Base-by-base conservation (phyloP, 495 filamentous ascomycete species). In the Acidomyces sp. region DNA sequence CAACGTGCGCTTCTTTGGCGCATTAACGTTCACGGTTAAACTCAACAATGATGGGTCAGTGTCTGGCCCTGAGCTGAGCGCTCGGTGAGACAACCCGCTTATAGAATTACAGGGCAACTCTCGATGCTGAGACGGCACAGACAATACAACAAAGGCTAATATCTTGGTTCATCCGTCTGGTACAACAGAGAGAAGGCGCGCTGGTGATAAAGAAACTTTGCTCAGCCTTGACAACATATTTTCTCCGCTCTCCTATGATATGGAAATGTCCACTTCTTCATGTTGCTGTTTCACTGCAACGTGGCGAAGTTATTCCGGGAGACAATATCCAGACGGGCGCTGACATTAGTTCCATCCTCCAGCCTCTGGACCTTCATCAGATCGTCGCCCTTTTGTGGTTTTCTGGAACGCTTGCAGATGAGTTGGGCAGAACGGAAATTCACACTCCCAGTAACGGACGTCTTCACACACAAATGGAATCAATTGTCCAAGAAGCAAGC, bases 1-100 rank as follows among this genome's bases (percentile, higher is more conserved):
- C 21, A 74, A 85, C 36, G 74, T 86, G 52, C 75, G 80, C 28
- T 97, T 95, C 64, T 94, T 86, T 57, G 90, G 82, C n/a, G 90
- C 88, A 22, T 67, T 93, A 45, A 95, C 87, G 0, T 84, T 93
- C 52, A 90, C 79, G 12, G 78, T 95, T 34, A 95, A 95, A 62
- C 67, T 95, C 35, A 94, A 95, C 70, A 73, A 24, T 82, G 73
- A 82, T 82, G 48, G 48, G 48, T 51, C 37, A 46, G 48, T 51
- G 34, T 17, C 7, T 19, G 42, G 36, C 37, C 43, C 37, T 46
- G 43, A 46, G 37, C 20, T 41, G 43, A 49, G 46, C 17, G 24
- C 10, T 28, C 30, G 46, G 46, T 45, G 46, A 49, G 41, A 23
- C 34, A 37, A 4, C 43, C 28, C 23, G 21, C 39, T 43, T 49